Evolutionary conservation across 2,329 filamentous ascomycete genomes (phyloP), one percentile per base, ranked within the genome.

Genomic region (Scleromitrula shiraiana): DNA sequence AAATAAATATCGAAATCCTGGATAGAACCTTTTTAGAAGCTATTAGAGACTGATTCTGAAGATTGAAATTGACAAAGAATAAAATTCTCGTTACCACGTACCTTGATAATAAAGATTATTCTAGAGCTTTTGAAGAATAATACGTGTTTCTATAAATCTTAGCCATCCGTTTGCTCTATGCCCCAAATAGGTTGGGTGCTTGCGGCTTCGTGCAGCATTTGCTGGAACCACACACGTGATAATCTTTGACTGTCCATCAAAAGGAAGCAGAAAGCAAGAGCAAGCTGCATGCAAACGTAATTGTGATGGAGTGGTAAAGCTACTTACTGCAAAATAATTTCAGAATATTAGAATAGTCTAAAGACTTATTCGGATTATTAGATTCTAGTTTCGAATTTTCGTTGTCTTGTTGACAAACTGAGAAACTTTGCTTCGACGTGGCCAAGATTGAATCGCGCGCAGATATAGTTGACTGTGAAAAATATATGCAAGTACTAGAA

Each of bases 121-220:
- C 41, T 39, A 51, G 37, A 41, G 48, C 41, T 33, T 39, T 48
- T 14, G 26, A 41, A 30, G 23, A 35, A 12, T 38, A n/a, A n/a
- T n/a, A n/a, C n/a, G n/a, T n/a, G n/a, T 48, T 24, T 24, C 19
- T 43, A 50, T 48, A 43, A 41, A 27, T 41, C 12, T 47, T 22
- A 46, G 32, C 14, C n/a, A n/a, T n/a, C 50, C 54, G 57, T 60
- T 60, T 59, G 57, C 45, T 52, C 35, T 43, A 42, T 49, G 44
- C 36, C 45, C 52, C 53, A 56, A 56, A 56, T 49, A 52, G 48
- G 49, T 50, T 49, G 45, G 20, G 27, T 40, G 45, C 40, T 32
- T 20, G 42, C 52, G 57, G 53, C 8, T 45, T 33, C 17, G 44
- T 57, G 55, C 57, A 58, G 53, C 46, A 49, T 55, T 53, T 53